Base-by-base conservation (phyloP, 2,329 filamentous ascomycete species). In the Colletotrichum shisoi region DNA sequence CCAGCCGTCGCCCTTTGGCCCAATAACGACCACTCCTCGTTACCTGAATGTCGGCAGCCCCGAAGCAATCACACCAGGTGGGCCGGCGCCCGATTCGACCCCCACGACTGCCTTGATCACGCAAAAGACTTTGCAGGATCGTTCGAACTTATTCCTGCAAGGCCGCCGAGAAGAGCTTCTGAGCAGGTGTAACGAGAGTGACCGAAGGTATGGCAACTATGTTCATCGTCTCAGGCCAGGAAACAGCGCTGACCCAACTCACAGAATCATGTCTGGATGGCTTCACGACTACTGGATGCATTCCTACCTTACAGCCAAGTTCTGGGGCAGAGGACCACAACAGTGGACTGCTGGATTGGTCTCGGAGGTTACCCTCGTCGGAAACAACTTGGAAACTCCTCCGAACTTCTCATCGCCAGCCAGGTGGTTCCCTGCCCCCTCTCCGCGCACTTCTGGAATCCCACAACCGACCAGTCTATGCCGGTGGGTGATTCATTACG, bases 211-310 rank as follows among this genome's bases (percentile, higher is more conserved):
- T 8, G 4, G 1, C 1, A 9, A 15, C 17, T 1, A 3, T 7
- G 3, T 9, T 3, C 6, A n/a, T 9, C 0, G 6, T 19, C 27
- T 3, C 11, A 15, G 15, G 1, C 7, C 27, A 8, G 0, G 12
- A 3, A 19, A n/a, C 15, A 15, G 3, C 11, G 7, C 49, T 52
- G 3, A 42, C 13, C 21, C 27, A 21, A n/a, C 2, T 21, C 15
- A 0, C 3, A 61, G 48, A 19, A 24, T 52, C 4, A 3, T 42
- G 53, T 34, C n/a, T 12, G 64, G 57, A n/a, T 71, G 71, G 70
- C 68, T 74, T 12, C 71, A 73, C 51, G 70, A 74, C 17, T 70
- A 69, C 17, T 72, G 72, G 72, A 70, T 73, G 46, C 71, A 71
- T n/a, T 70, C 70, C 1, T 74, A 72, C 39, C 61, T 71, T 31